Evolutionary conservation across 2,329 filamentous ascomycete genomes (phyloP), one percentile per base, ranked within the genome.

Genomic region (Chaetomium sp.): DNA sequence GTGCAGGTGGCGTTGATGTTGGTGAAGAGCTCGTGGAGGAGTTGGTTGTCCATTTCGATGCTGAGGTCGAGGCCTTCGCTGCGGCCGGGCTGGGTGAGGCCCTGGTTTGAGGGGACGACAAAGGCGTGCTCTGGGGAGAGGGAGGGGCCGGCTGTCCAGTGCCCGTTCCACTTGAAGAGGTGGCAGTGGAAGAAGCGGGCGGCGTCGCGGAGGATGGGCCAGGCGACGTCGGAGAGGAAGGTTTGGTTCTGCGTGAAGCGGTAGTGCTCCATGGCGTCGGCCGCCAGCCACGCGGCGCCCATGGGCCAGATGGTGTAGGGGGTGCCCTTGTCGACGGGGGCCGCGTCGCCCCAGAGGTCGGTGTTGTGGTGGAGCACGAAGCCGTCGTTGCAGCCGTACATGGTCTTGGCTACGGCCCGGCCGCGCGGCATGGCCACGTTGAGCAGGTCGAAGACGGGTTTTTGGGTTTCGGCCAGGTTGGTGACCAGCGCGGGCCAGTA

Each of bases 221-320:
- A 71, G 16, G 65, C 68, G 7, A 49, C 58, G 62, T 47, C 62
- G 33, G 57, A 53, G 12, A 78, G 70, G 57, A 78, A 75, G 0
- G 66, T 42, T 19, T 62, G 60, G 60, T 79, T 71, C 0, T 72
- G 67, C 1, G 72, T 76, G 62, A 78, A 80, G 5, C 69, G 71
- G 60, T 77, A 79, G 57, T 76, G 74, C 62, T 80, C 76, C 66
- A 78, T 76, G 21, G 76, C 70, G 65, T 81, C 78, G 51, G 71
- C 73, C 21, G 74, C 74, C 7, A 81, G 65, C 79, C 79, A 81
- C 8, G 76, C 77, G 0, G 73, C 75, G 16, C 77, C 76, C 61
- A 80, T 71, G 0, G 78, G 78, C 78, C 78, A 80, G 64, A 75
- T 70, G 2, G 71, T 76, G 8, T 68, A 70, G 5, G 70, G 68